Evolutionary conservation across 2,329 filamentous ascomycete genomes (phyloP), one percentile per base, ranked within the genome.

Genomic region (Chaetomiaceae sp.): DNA sequence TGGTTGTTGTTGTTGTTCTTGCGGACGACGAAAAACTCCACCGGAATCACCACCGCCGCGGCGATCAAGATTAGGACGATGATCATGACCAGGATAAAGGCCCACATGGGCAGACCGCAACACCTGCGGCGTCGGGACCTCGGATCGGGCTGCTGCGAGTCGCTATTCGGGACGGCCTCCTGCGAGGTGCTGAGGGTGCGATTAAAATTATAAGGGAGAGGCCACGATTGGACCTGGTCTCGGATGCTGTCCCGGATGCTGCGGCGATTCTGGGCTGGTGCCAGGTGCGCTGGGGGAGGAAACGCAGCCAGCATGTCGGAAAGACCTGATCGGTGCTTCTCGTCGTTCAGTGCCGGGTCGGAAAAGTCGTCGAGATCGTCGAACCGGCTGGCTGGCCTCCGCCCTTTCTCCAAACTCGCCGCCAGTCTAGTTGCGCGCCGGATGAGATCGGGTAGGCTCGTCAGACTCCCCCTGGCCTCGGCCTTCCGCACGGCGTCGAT

Each of bases 401-500:
- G 85, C 12, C 92, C 92, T 60, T 85, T 85, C 64, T 97, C 92
- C 54, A 99, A 84, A 70, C 95, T 91, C 0, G 89, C 83, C 15
- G 91, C 92, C 34, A 97, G 75, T 60, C 83, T 84, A 0, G 92
- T 97, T 11, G 94, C 94, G 62, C 94, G 83, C 64, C 84, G 81
- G 61, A 99, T 97, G 56, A 99, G 74, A 67, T 97, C 94, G 0
- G 91, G 88, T 55, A 99, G 74, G 70, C 91, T 96, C 1, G 94
- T 97, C 59, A 96, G 76, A 67, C 91, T 96, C 4, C 90, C 91
- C 64, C 94, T 83, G 1, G 87, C 82, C 69, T 96, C 90, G 15
- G 89, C 88, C 47, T 87, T 84, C 59, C 84, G 81, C 3, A 95
- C 88, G 4, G 88, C 88, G 65, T 91, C 85, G 22, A 96, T 86